These are phyloP conservation scores for Podospora fimiseda DNA, from an alignment of 495 filamentous ascomycete species.

Conservation along the genomic window DNA sequence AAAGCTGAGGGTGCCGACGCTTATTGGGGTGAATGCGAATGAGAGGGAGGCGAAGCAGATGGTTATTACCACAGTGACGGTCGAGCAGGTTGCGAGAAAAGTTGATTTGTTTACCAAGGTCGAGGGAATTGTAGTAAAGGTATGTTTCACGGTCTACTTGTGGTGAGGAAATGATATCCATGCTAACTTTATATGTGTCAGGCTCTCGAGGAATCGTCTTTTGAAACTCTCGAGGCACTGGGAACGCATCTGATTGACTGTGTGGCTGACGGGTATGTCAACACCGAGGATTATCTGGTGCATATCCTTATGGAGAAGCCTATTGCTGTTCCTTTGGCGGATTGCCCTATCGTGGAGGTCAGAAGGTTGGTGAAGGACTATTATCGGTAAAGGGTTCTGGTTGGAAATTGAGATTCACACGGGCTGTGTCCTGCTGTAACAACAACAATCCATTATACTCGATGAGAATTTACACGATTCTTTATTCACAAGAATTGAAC, in stretches of 20 bases:
- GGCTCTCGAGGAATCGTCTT: constrained; percentile 50
- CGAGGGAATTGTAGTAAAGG: constrained; percentile 46
- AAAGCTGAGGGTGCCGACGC: constrained; percentile 47
- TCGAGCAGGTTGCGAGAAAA: constrained; percentile 37
- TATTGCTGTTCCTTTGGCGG: constrained; percentile 51
- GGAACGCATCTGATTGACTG: constrained; percentile 38
- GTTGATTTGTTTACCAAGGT: constrained; percentile 42
- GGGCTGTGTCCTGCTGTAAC: too few relatives aligned
- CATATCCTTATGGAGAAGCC: constrained; percentile 52
- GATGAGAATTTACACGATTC: too few relatives aligned
- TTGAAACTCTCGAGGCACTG: constrained; percentile 59
- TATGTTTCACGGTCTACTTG: constrained; percentile 17
- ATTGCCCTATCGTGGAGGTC: constrained; percentile 50
- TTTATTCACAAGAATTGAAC: too few relatives aligned
- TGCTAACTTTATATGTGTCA: constrained; percentile 25
- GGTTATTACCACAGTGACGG: constrained; percentile 46
- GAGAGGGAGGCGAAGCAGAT: constrained; percentile 55
- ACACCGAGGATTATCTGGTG: constrained; percentile 33
- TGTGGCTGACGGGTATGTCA: constrained; percentile 22
- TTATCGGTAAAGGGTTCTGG: neutral
- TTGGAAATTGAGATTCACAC: too few relatives aligned
- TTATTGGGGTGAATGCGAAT: constrained; percentile 56
- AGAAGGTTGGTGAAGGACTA: constrained; percentile 9
- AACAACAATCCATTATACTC: too few relatives aligned
- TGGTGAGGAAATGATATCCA: neutral